Percentiles rank a stretch among this genome's conserved stretches.
Conservation (phyloP, 2,329 filamentous ascomycete genomes). For the Cordyceps pruinosa region DNA sequence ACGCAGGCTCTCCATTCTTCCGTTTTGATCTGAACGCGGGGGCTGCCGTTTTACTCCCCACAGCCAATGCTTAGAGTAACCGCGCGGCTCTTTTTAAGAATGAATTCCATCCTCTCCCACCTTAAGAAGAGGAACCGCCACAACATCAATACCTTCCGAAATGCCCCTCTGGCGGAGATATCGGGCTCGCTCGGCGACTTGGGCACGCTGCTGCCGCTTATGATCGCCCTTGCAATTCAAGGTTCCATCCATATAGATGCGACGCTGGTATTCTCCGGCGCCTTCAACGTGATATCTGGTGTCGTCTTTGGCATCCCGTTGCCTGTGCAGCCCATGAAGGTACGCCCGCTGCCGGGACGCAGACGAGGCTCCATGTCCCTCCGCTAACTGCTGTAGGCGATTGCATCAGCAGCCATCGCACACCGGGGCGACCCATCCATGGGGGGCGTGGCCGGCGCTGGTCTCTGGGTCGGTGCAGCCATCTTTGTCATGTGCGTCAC, state of each 20-base stretch:
- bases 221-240: slow-evolving; percentile 76
- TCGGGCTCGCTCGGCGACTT: slow-evolving; percentile 84
- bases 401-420: slow-evolving; percentile 81
- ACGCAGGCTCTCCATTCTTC: background rate
- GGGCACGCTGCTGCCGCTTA: slow-evolving; percentile 81
- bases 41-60: background rate
- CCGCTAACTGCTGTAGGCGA: slow-evolving; percentile 46
- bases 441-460: slow-evolving; percentile 68
- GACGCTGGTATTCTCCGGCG: slow-evolving; percentile 80
- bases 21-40: background rate
- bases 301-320: slow-evolving; percentile 78
- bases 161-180: slow-evolving; percentile 58
- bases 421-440: slow-evolving; percentile 45
- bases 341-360: slow-evolving; percentile 18
- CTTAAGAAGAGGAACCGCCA: slow-evolving; percentile 33
- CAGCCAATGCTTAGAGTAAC: background rate
- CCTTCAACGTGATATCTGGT: slow-evolving; percentile 81
- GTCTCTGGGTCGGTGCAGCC: slow-evolving; percentile 62
- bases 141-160: slow-evolving; percentile 43
- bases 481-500: slow-evolving; percentile 74
- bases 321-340: slow-evolving; percentile 83
- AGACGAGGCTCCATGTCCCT: no score
- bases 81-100: slow-evolving; percentile 2
- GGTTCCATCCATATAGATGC: slow-evolving; percentile 73
- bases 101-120: slow-evolving; percentile 14